These are phyloP conservation scores for Blumeriella jaapii DNA, from an alignment of 2,329 filamentous ascomycete genomes.

Conservation along the genomic window DNA sequence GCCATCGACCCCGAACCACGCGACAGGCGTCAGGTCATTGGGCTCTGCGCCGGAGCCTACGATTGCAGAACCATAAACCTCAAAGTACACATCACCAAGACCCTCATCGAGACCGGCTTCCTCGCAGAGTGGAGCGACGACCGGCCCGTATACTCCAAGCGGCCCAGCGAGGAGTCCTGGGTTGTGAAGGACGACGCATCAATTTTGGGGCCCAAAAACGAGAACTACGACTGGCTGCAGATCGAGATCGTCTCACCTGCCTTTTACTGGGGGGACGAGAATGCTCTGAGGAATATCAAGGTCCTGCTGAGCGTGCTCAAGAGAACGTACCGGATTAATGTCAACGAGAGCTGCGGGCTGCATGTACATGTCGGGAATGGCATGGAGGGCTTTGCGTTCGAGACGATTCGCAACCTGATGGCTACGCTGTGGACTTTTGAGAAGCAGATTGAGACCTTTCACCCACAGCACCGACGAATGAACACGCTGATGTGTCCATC, in stretches of 20 bases:
- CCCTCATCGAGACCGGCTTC: constrained; percentile 2
- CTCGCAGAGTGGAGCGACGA: background rate
- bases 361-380: constrained; percentile 27
- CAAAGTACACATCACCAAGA: constrained; percentile 3
- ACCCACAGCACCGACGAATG: constrained; percentile 10
- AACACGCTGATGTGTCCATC: background rate
- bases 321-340: constrained; percentile 14
- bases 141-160: background rate
- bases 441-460: constrained; percentile 19
- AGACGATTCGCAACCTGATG: constrained; percentile 24
- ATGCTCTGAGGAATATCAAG: constrained; percentile 8
- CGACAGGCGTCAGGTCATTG: background rate
- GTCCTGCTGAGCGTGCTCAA: constrained; percentile 6
- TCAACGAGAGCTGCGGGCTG: constrained; percentile 20
- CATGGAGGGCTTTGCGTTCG: constrained; percentile 15
- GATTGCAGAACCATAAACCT: background rate
- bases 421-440: constrained; percentile 23
- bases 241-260: constrained; percentile 15
- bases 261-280: constrained; percentile 6
- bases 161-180: constrained; percentile 1
- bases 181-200: constrained; percentile 6
- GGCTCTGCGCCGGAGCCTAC: background rate
- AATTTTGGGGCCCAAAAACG: background rate
- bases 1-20: constrained; percentile 7
- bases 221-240: constrained; percentile 5